Evolutionary conservation across 306 rosid species (phyloP), one percentile per base, ranked within the genome.

Genomic region (Astragalus glycyphyllos): DNA sequence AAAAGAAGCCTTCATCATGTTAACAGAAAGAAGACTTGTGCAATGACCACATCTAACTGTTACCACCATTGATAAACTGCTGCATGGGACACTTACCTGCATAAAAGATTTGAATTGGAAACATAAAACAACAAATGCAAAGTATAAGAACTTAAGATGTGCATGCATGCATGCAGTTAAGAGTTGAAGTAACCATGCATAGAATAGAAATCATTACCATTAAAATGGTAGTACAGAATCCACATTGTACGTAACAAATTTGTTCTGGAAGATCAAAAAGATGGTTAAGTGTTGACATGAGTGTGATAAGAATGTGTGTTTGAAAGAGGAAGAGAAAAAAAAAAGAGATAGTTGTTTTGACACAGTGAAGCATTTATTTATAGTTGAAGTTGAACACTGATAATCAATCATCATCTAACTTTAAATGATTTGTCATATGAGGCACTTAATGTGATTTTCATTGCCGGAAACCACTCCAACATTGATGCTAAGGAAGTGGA

Each of bases 21-120:
- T 88, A 68, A 90, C 94, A 41, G 98, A 90, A 7, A 93, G 85
- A 31, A 93, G 92, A 80, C 87, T 72, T 8, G 92, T 74, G 88
- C 97, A 93, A 64, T 93, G 98, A 8, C 98, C 98, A 32, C 97
- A 93, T 74, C 92, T 88, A 5, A 93, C 97, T n/a, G 89, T 88
- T 35, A 90, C 98, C 76, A 84, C 87, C 97, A 79, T 84, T 61
- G 93, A 82, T 76, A 93, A 73, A 83, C 97, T 90, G 86, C 86
- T 83, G 85, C 92, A 93, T 75, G 98, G 98, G 13, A 93, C 96
- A 38, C 97, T 90, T 2, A 93, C 98, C 97, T 93, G 82, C 82
- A 73, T 71, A 49, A 26, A 37, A 50, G 7, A 71, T 38, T 58
- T 49, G 8, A 69, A 17, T 47, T 37, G 11, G 7, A 72, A 58